Evolutionary conservation across 768 basidiomycete genomes (phyloP).

Genomic region (Boletus vermiculosoides): DNA sequence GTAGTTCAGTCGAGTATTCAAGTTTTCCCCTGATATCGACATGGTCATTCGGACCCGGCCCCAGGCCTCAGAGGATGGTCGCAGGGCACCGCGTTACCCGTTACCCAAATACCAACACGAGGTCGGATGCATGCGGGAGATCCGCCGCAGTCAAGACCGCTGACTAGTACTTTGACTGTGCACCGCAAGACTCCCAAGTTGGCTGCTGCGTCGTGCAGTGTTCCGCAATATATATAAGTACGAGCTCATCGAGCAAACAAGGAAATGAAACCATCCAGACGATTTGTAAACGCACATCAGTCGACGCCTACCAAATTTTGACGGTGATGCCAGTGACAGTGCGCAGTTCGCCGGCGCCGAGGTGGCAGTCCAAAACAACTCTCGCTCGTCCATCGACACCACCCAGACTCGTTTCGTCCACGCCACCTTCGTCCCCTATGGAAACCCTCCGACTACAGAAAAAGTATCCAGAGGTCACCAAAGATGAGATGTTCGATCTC

Average conservation of each 20-base stretch:
- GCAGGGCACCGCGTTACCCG: not conserved
- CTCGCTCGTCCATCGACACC: constrained; percentile 7
- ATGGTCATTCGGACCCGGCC: not conserved
- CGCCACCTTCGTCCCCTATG: constrained; percentile 45
- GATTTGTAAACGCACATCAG: not conserved
- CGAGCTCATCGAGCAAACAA: not conserved
- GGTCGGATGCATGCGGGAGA: not conserved
- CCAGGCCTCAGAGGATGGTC: not conserved
- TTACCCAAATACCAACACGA: not conserved
- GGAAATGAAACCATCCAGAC: not conserved
- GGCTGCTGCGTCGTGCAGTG: not conserved
- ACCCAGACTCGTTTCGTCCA: constrained; percentile 5
- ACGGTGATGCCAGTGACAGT: not conserved
- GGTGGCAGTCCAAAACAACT: constrained; percentile 17
- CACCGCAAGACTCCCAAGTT: not conserved
- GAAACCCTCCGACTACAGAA: constrained; percentile 84
- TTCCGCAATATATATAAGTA: not conserved
- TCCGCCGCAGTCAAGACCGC: not conserved
- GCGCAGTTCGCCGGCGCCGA: constrained; percentile 13
- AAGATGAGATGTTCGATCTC: constrained; percentile 93
- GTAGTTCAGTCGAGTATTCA: not conserved
- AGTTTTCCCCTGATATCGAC: not conserved
- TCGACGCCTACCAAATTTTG: not conserved
- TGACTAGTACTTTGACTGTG: not conserved
- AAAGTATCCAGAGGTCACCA: constrained; percentile 88